These are phyloP conservation scores for Austroboletus eburneus DNA, from an alignment of 768 basidiomycete species.

Conservation along the genomic window DNA sequence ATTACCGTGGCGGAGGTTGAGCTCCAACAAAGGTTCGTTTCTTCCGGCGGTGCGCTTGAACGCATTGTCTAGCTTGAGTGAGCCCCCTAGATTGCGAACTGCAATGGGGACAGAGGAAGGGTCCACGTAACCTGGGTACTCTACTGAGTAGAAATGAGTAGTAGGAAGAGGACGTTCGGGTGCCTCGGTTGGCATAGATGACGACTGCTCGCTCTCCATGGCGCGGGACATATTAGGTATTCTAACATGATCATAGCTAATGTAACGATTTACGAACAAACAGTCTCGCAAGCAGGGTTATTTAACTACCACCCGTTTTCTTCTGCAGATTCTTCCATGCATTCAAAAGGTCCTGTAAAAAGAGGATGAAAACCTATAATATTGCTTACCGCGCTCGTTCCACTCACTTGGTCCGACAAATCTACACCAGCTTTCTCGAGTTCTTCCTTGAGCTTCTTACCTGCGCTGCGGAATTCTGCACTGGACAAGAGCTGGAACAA, in stretches of 20 bases:
- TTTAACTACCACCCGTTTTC: conserved; percentile 20
- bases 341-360: conserved; percentile 44
- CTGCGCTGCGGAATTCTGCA: conserved; percentile 48
- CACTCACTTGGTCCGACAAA: conserved; percentile 47
- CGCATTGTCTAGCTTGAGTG: conserved; percentile 63
- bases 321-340: conserved; percentile 33
- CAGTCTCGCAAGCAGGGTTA: neutral
- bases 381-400: neutral
- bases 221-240: no score
- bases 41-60: conserved; percentile 69
- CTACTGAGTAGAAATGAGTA: conserved; percentile 70
- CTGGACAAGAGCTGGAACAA: conserved; percentile 53
- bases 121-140: conserved; percentile 86
- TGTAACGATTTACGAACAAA: no score
- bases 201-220: conserved; percentile 12
- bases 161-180: conserved; percentile 47
- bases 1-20: conserved; percentile 68
- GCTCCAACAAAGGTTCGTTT: conserved; percentile 65
- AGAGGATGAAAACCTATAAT: neutral
- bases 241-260: no score
- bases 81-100: conserved; percentile 65
- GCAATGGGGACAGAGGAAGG: conserved; percentile 57
- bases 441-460: conserved; percentile 43
- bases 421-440: conserved; percentile 61
- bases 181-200: conserved; percentile 26